Evolutionary conservation across 176 grass and related monocot genomes (phyloP), one percentile per base, ranked within the genome.

Genomic region (Chrysopogon serrulatus): DNA sequence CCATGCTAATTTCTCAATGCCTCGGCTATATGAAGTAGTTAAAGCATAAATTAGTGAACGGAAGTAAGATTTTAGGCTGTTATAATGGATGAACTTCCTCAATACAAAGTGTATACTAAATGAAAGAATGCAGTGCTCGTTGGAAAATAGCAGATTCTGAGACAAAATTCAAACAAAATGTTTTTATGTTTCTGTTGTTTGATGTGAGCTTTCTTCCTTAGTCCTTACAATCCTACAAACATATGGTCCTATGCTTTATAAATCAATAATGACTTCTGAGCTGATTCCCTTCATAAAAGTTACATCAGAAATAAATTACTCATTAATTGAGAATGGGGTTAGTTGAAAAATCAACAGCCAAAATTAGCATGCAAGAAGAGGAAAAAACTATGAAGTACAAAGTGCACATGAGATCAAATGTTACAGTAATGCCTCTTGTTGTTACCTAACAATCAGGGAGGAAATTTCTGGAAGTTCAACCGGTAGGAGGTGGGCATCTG

Each of bases 391-490:
- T 33, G 57, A 54, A 40, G 31, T 26, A 81, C 80, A 39, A 21
- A 43, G 27, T 76, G 36, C 33, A 34, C 41, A 85, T 54, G 54
- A 79, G 56, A 17, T 73, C 62, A 77, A 77, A 18, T 48, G 65
- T 59, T 63, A 64, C 68, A 13, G 49, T 16, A 80, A 26, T 57
- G 23, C 37, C 1, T 24, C 41, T n/a, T 71, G 82, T 32, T 71
- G 7, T 84, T 98, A 95, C 96, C 96, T 98, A 68, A 92, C 87
- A 88, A 92, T 89, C 73, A 90, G 60, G 86, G 87, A 86, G 39
- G 91, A 88, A 78, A 98, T 83, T 87, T 98, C 96, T 90, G 93
- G 91, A 88, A 98, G 79, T 68, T 98, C 91, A 81, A 98, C 89
- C 42, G 91, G 96, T 74, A 98, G 77, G 36, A 98, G 90, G 61